A percentile compares a stretch with the other conserved stretches of the same genome.
Evolutionary conservation across 352 stramenopile species (phyloP).

Genomic region (Phytophthora hybrid): DNA sequence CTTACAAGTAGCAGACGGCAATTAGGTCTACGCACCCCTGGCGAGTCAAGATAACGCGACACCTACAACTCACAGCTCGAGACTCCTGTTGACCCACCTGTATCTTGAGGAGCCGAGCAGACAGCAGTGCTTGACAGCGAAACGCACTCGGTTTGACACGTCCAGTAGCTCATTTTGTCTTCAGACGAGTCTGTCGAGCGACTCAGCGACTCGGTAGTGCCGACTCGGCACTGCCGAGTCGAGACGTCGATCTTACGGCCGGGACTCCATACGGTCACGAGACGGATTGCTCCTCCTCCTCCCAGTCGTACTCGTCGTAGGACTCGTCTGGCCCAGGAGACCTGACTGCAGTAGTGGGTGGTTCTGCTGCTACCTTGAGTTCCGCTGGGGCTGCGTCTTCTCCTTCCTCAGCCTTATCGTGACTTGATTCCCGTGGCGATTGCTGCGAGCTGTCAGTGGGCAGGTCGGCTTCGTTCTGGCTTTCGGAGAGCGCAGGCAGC

Average conservation of each 20-base stretch:
- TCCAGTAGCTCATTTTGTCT: not conserved
- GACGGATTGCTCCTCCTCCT: constrained; percentile 59
- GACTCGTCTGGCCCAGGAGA: constrained; percentile 49
- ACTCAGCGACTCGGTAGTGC: not conserved
- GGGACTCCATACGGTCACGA: constrained; percentile 18
- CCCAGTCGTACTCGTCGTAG: constrained; percentile 73
- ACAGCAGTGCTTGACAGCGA: not conserved
- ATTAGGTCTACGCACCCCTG: no score
- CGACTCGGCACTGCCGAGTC: no score
- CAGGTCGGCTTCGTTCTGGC: constrained; percentile 16
- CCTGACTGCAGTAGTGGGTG: not conserved
- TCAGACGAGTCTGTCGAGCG: not conserved
- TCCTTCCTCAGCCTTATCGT: constrained; percentile 9
- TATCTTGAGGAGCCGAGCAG: constrained; percentile 2
- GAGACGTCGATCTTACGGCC: not conserved
- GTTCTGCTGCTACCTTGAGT: constrained; percentile 1
- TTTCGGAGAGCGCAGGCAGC: constrained; percentile 50
- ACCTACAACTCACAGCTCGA: not conserved
- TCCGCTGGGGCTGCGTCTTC: not conserved
- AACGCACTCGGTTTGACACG: not conserved
- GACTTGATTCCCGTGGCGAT: constrained; percentile 7
- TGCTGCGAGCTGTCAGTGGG: constrained; percentile 5
- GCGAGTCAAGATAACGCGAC: not conserved
- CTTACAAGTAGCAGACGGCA: no score
- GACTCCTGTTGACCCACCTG: not conserved